Evolutionary conservation across 176 grass and related monocot genomes (phyloP), one percentile per base, ranked within the genome.

Genomic region (Panicum miliaceum): DNA sequence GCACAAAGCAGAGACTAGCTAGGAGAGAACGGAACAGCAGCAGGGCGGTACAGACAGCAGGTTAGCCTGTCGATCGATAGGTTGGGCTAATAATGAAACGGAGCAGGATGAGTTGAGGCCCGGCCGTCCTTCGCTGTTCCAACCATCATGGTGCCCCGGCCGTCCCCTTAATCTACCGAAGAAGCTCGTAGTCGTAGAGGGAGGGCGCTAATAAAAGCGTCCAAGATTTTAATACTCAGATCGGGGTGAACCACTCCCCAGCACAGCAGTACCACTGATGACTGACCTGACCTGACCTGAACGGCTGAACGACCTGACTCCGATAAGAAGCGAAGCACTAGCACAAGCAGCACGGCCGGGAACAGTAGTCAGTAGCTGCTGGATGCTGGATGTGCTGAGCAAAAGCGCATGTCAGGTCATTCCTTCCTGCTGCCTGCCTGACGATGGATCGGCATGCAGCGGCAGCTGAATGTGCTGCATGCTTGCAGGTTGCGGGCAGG

Each of bases 201-300:
- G 51, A 52, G 62, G 50, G 10, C 41, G 79, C 62, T 89, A 34
- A 86, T 89, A 34, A 86, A 91, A 90, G 81, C 75, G 50, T 11
- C 58, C 82, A 76, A 42, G 60, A 78, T 88, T 88, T 84, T 72
- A 88, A 71, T 85, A 71, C 22, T 42, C 71, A 32, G 29, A 32
- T 32, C 29, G 22, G 4, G 3, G 22, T 12, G 0, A n/a, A n/a
- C n/a, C 10, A 2, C 54, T 10, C 23, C 68, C 18, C n/a, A n/a
- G n/a, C n/a, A n/a, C n/a, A 50, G 10, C 18, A 10, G 29, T 18
- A 8, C 1, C 53, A 8, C 35, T 34, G 75, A 25, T 32, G 29
- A 1, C 29, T 32, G n/a, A n/a, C n/a, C 29, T 32, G 2, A 32
- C 29, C 29, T 32, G 29, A 32, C 29, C 29, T 32, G 29, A 32